Evolutionary conservation across 1,284 basidiomycete genomes (phyloP).

Genomic region (Hypsizygus ulmarius): DNA sequence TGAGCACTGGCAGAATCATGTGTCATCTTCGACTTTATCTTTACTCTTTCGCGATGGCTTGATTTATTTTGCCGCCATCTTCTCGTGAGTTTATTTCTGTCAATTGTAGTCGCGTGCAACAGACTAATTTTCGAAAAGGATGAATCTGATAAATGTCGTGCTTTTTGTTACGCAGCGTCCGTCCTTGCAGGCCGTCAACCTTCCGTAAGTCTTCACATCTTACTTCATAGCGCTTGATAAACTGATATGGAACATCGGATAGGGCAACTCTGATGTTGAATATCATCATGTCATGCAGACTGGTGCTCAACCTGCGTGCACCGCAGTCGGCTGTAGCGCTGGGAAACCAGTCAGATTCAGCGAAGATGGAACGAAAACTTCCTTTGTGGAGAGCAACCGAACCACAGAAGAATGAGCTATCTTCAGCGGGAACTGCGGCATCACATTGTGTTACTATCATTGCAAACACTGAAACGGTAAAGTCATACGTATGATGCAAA

Average conservation of each 20-base stretch:
- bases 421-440: neutral
- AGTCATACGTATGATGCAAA: neutral
- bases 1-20: conserved; percentile 18
- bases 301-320: conserved; percentile 20
- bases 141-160: conserved; percentile 24
- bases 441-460: neutral
- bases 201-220: conserved; percentile 17
- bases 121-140: conserved; percentile 5
- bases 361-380: conserved; percentile 1
- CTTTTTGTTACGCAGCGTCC: conserved; percentile 20
- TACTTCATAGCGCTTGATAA: neutral
- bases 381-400: conserved; percentile 7
- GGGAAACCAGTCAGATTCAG: neutral
- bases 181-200: conserved; percentile 19
- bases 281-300: conserved; percentile 21
- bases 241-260: neutral
- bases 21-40: conserved; percentile 19
- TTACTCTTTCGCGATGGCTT: conserved; percentile 24
- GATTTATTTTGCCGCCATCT: conserved; percentile 26
- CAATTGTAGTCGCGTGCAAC: neutral
- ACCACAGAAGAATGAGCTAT: neutral
- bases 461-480: neutral
- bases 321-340: neutral
- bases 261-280: conserved; percentile 23
- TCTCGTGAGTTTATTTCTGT: conserved; percentile 9